phyloP scores from a whole-genome alignment of 1,284 basidiomycete genomes.

The Trichosporon sp. region DNA sequence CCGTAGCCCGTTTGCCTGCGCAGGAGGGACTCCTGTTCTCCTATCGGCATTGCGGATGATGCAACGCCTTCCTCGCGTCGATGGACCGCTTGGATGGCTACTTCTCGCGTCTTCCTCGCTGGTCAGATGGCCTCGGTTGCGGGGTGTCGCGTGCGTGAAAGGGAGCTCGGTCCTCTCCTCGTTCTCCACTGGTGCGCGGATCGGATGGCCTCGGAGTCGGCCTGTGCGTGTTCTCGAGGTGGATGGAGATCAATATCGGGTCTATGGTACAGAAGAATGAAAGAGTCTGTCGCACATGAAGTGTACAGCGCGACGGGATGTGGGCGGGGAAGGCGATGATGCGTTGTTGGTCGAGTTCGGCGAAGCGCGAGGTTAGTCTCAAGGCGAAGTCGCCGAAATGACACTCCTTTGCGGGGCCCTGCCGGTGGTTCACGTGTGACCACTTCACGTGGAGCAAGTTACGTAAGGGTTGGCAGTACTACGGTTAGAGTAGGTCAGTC shows the following conservation, averaged over 20 bases:
- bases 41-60: background rate
- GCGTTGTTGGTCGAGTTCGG: background rate
- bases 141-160: background rate
- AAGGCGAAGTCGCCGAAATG: conserved; percentile 17
- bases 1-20: background rate
- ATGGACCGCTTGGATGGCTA: background rate
- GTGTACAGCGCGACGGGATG: background rate
- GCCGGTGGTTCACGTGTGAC: background rate
- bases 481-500: background rate
- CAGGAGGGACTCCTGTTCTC: conserved; percentile 10
- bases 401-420: background rate
- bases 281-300: background rate
- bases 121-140: background rate
- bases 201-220: background rate
- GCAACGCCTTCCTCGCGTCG: background rate
- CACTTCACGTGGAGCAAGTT: background rate
- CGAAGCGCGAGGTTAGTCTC: background rate
- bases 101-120: background rate
- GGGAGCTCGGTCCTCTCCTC: background rate
- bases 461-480: background rate
- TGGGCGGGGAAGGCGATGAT: conserved; percentile 1
- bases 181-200: background rate
- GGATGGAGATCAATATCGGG: background rate
- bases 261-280: background rate
- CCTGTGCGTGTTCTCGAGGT: background rate